Evolutionary conservation across 2,329 filamentous ascomycete species (phyloP), one percentile per base, ranked within the genome.

Genomic region (Diaporthe velutina): DNA sequence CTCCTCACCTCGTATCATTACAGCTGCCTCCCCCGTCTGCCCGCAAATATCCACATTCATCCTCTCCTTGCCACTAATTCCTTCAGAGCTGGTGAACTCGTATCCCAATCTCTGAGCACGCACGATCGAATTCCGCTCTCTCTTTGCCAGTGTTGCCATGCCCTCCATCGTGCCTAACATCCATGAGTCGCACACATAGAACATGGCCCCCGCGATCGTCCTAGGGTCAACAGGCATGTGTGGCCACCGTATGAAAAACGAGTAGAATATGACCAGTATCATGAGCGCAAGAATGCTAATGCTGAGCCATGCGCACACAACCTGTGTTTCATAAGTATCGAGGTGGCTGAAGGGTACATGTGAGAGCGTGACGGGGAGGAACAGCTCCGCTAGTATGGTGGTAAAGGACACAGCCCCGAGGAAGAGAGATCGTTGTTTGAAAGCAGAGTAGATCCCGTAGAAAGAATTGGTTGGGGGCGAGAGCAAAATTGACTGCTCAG

Each of bases 341-440:
- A 81, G 82, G 15, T 82, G 78, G 1, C 81, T 82, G 77, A 81
- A 85, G 0, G 83, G 83, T 17, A 86, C 80, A 73, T 84, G 84
- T 77, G 81, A 79, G 0, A 86, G 80, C 48, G 83, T 80, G 35
- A 86, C 79, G 2, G 83, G 82, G 25, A 85, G 81, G 70, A 83
- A 79, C 3, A 75, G 30, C 76, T 85, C 84, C 22, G 83, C 79
- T 8, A 85, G 78, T 70, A 85, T 78, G 0, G 83, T 80, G 12
- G 81, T 80, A 35, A 81, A 64, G 15, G 80, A 81, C 40, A 83
- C 80, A 45, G 81, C 73, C 25, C 80, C 79, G 17, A 85, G 80
- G 76, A 82, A 82, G 55, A 74, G 74, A 50, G 85, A 80, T 1
- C 81, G 78, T 8, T 82, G 80, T 22, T 77, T 75, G 30, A 84